Evolutionary conservation across 164 flowering plant genomes (phyloP).

Genomic region (Vitis rotundifolia): DNA sequence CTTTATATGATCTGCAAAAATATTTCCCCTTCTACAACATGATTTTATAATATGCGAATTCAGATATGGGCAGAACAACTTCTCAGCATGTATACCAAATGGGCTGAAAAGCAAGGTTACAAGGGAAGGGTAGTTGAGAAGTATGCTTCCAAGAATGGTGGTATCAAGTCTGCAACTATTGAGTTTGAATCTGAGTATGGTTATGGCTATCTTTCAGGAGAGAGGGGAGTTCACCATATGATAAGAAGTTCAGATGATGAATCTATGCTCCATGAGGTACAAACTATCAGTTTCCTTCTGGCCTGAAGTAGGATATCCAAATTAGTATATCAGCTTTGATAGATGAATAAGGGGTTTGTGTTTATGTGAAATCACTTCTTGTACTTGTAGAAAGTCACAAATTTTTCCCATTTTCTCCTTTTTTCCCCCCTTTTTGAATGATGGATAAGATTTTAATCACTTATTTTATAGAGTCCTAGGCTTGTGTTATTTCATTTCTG

Average conservation of each 20-base stretch:
- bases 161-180: slow-evolving; percentile 58
- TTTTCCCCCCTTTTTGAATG: no score
- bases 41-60: slow-evolving; percentile 8
- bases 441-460: no score
- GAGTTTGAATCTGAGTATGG: slow-evolving; percentile 79
- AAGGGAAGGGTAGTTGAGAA: slow-evolving; percentile 65
- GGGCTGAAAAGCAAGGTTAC: slow-evolving; percentile 82
- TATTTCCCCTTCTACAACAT: neutral
- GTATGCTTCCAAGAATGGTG: slow-evolving; percentile 38
- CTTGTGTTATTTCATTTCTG: no score
- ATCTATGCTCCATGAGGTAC: slow-evolving; percentile 47
- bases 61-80: slow-evolving; percentile 83
- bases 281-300: slow-evolving; percentile 5
- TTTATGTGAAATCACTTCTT: no score
- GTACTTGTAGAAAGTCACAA: no score
- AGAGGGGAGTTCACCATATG: slow-evolving; percentile 68
- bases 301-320: neutral
- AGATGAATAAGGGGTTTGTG: no score
- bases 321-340: no score
- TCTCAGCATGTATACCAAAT: slow-evolving; percentile 67
- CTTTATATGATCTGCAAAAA: neutral
- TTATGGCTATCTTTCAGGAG: slow-evolving; percentile 85
- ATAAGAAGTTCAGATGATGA: slow-evolving; percentile 32
- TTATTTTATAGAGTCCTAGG: no score
- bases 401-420: no score